phyloP scores from a whole-genome alignment of 1,284 basidiomycete genomes.

The Moesziomyces globuligerus region DNA sequence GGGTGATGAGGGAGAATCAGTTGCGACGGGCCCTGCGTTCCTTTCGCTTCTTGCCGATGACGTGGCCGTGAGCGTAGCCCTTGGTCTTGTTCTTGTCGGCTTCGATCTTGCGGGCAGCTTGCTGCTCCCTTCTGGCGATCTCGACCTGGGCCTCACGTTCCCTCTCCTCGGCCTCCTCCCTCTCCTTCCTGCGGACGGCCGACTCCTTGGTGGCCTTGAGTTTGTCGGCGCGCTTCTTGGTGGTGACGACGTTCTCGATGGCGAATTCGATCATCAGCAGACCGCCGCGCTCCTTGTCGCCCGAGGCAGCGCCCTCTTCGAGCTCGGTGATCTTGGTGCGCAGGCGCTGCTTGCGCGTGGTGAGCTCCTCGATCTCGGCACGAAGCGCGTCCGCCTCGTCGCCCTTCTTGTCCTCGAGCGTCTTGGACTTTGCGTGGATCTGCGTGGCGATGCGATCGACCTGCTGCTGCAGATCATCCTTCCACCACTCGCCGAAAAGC shows the following conservation, averaged over 20 bases:
- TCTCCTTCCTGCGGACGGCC: conserved; percentile 25
- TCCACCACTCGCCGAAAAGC: conserved; percentile 57
- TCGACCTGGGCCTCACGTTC: conserved; percentile 11
- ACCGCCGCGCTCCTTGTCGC: conserved; percentile 60
- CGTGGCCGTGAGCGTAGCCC: conserved; percentile 44
- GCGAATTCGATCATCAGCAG: conserved; percentile 64
- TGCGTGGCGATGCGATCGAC: conserved; percentile 43
- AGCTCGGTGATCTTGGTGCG: conserved; percentile 47
- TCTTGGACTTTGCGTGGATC: conserved; percentile 35
- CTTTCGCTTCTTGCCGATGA: conserved; percentile 64
- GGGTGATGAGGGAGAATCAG: background rate
- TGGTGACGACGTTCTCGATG: conserved; percentile 63
- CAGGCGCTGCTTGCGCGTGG: conserved; percentile 52
- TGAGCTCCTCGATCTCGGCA: conserved; percentile 34
- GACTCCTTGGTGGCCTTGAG: conserved; percentile 48
- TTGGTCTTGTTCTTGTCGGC: conserved; percentile 34
- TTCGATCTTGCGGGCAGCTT: conserved; percentile 40
- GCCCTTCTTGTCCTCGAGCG: conserved; percentile 28
- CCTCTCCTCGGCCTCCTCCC: conserved; percentile 13
- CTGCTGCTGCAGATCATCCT: conserved; percentile 53
- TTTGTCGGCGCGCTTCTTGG: conserved; percentile 57
- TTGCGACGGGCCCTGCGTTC: conserved; percentile 44
- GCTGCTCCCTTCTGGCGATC: conserved; percentile 9
- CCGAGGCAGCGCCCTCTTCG: conserved; percentile 16
- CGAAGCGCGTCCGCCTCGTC: conserved; percentile 19